These are phyloP conservation scores for Forsythia viridissima DNA, from an alignment of 257 asterid species.

Conservation along the genomic window DNA sequence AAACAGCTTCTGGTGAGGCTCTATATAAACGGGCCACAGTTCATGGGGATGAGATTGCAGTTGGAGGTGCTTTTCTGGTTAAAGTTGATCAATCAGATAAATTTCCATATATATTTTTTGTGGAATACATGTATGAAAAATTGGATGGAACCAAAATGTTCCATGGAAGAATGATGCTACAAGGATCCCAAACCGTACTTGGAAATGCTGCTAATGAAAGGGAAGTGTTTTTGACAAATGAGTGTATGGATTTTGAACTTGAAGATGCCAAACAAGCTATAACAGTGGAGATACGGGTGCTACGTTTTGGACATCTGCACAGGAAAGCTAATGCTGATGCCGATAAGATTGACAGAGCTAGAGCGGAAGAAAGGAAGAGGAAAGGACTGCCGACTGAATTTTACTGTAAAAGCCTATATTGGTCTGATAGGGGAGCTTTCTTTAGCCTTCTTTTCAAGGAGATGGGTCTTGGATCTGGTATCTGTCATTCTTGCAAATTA, in stretches of 20 bases:
- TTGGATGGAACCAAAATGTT: slow-evolving; percentile 66
- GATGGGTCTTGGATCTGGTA: slow-evolving; percentile 83
- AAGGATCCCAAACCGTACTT: slow-evolving; percentile 75
- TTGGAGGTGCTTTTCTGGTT: slow-evolving; percentile 56
- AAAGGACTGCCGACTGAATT: slow-evolving; percentile 68
- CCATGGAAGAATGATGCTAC: slow-evolving; percentile 77
- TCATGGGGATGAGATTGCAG: slow-evolving; percentile 56
- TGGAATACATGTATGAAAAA: slow-evolving; percentile 87
- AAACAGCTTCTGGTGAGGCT: slow-evolving; percentile 55
- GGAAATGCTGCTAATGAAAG: slow-evolving; percentile 87
- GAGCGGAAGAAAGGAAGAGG: slow-evolving; percentile 77
- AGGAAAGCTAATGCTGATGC: slow-evolving; percentile 61
- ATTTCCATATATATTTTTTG: slow-evolving; percentile 49
- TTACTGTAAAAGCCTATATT: slow-evolving; percentile 84
- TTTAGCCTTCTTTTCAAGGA: slow-evolving; percentile 48
- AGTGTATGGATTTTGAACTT: slow-evolving; percentile 60
- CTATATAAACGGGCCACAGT: slow-evolving; percentile 55
- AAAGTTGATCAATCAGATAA: slow-evolving; percentile 54
- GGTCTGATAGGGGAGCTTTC: slow-evolving; percentile 89
- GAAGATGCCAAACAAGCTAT: slow-evolving; percentile 54
- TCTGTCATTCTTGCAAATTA: slow-evolving; percentile 64
- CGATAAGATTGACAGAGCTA: slow-evolving; percentile 69
- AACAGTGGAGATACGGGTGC: slow-evolving; percentile 47
- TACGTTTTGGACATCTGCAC: slow-evolving; percentile 90
- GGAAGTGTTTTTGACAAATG: slow-evolving; percentile 78